A percentile compares a stretch with the other conserved stretches of the same genome.
phyloP scores from a whole-genome alignment of 768 basidiomycete species.

The Collybiopsis luxurians region DNA sequence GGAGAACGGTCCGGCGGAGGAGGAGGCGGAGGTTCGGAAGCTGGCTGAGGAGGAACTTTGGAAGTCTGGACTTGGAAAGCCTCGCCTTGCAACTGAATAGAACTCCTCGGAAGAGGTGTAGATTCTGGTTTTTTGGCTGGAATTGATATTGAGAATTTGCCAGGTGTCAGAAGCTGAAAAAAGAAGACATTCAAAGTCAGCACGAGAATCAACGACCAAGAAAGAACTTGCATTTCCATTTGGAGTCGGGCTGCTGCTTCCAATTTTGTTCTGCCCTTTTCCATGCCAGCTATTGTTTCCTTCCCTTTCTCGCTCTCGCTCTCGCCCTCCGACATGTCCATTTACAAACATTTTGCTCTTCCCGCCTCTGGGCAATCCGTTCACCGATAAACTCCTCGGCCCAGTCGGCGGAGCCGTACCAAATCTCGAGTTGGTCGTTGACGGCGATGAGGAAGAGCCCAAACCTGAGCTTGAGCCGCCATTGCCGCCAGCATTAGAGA shows the following conservation, averaged over 20 bases:
- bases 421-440: background rate
- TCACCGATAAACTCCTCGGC: conserved; percentile 4
- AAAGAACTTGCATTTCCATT: background rate
- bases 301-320: background rate
- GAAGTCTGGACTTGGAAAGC: conserved; percentile 2
- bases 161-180: background rate
- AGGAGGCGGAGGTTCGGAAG: conserved; percentile 23
- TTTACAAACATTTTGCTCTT: conserved; percentile 3
- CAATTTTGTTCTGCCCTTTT: too few species aligned
- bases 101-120: background rate
- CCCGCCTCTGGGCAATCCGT: background rate
- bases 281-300: too few species aligned
- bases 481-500: background rate
- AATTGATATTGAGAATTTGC: conserved; percentile 1
- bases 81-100: background rate
- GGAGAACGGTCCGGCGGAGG: conserved; percentile 21
- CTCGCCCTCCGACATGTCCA: background rate
- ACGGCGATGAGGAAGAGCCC: background rate
- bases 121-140: conserved; percentile 1
- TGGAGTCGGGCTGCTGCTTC: background rate
- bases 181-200: background rate
- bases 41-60: conserved; percentile 18
- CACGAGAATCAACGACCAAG: background rate
- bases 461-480: background rate
- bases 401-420: conserved; percentile 7